These are phyloP conservation scores for Epichloe uncinata DNA, from an alignment of 2,329 filamentous ascomycete species.

Conservation along the genomic window DNA sequence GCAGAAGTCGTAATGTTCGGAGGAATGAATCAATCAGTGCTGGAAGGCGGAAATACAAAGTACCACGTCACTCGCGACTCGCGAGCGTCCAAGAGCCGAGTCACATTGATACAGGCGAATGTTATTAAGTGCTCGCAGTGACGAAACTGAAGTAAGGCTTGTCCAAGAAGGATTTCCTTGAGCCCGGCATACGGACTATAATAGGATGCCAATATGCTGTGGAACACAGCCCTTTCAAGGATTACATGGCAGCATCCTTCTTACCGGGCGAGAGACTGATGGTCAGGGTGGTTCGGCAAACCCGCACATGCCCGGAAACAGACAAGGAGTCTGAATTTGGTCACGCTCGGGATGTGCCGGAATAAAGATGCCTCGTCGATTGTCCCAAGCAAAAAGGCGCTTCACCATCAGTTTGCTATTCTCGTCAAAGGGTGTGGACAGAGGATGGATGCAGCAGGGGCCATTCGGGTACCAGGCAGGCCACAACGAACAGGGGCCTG, in stretches of 20 bases:
- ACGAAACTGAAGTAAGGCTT: not conserved
- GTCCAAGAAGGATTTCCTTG: not conserved
- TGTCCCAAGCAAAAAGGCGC: not conserved
- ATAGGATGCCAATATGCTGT: conserved; percentile 1
- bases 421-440: not conserved
- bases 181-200: not conserved
- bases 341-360: not conserved
- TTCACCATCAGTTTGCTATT: not conserved
- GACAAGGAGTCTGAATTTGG: not conserved
- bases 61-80: not conserved
- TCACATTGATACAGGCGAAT: not conserved
- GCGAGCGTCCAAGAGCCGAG: not conserved
- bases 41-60: not conserved
- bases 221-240: not conserved
- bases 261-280: not conserved
- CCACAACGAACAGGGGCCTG: not conserved
- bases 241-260: not conserved
- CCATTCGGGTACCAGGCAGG: not conserved
- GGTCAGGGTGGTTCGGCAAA: not conserved
- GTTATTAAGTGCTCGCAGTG: not conserved
- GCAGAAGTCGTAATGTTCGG: no score
- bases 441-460: conserved; percentile 1
- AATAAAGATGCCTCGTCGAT: not conserved
- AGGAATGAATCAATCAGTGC: no score
- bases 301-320: not conserved